A percentile compares a stretch with the other conserved stretches of the same genome.
Conservation (phyloP, 1,284 basidiomycete species). For the Pyrrhoderma lamaoense region DNA sequence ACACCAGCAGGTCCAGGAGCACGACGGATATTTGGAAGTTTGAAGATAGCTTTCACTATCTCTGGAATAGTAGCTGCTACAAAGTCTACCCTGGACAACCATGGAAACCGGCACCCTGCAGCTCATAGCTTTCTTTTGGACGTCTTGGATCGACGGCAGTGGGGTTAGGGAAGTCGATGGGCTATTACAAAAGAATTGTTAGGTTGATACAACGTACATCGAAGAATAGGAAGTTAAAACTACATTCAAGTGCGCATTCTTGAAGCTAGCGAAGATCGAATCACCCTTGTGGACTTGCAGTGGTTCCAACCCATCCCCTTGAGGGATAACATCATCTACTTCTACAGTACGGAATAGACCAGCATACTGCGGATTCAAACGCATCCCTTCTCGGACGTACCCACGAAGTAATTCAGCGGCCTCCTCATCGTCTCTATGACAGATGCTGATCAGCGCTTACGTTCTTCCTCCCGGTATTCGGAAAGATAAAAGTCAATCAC, state of each 20-base stretch:
- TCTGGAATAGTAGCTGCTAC: slow-evolving; percentile 36
- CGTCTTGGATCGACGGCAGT: slow-evolving; percentile 33
- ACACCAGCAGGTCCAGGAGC: slow-evolving; percentile 34
- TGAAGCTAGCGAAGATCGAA: slow-evolving; percentile 39
- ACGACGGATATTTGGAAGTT: slow-evolving; percentile 37
- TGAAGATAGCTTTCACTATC: slow-evolving; percentile 39
- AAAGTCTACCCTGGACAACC: slow-evolving; percentile 35
- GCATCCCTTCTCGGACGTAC: slow-evolving; percentile 46
- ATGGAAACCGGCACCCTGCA: slow-evolving; percentile 42
- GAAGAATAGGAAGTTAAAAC: slow-evolving; percentile 13
- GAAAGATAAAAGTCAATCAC: slow-evolving; percentile 24
- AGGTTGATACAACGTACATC: not conserved
- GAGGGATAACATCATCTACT: slow-evolving; percentile 26
- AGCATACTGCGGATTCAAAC: slow-evolving; percentile 34
- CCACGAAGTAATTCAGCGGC: slow-evolving; percentile 36
- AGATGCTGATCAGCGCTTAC: slow-evolving; percentile 30
- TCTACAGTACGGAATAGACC: slow-evolving; percentile 38
- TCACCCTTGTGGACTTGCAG: slow-evolving; percentile 37
- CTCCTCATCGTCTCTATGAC: slow-evolving; percentile 28
- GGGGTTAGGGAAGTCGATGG: slow-evolving; percentile 40
- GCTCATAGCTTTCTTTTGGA: slow-evolving; percentile 30
- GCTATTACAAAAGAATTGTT: slow-evolving; percentile 17
- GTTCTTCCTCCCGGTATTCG: slow-evolving; percentile 17
- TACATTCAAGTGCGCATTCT: slow-evolving; percentile 44
- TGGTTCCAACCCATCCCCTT: slow-evolving; percentile 32